Percentiles rank a stretch among this genome's conserved stretches.
Evolutionary conservation across 2,329 filamentous ascomycete species (phyloP).

Genomic region (Metarhizium brunneum): DNA sequence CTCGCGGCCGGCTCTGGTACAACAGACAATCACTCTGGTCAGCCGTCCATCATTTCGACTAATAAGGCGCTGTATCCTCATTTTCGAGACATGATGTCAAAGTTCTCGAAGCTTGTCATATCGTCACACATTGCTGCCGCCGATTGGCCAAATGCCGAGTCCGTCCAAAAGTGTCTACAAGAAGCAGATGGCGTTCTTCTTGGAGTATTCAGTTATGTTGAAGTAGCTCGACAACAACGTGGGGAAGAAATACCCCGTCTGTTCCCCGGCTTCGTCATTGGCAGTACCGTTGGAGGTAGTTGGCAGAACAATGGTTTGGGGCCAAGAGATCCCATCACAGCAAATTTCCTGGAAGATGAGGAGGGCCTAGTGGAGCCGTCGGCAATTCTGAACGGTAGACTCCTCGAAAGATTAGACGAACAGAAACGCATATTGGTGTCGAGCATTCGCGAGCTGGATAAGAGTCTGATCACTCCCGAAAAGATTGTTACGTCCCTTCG

Average conservation of each 20-base stretch:
- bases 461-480: slow-evolving; percentile 66
- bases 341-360: slow-evolving; percentile 79
- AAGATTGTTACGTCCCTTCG: slow-evolving; percentile 72
- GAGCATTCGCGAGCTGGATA: slow-evolving; percentile 78
- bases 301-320: slow-evolving; percentile 70
- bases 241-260: slow-evolving; percentile 90
- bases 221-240: slow-evolving; percentile 85
- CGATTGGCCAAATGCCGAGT: slow-evolving; percentile 91
- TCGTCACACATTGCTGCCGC: slow-evolving; percentile 96
- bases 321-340: slow-evolving; percentile 61
- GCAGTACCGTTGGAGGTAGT: slow-evolving; percentile 73
- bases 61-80: slow-evolving; percentile 97
- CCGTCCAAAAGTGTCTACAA: slow-evolving; percentile 87
- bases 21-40: slow-evolving; percentile 96
- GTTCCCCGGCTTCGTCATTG: slow-evolving; percentile 85
- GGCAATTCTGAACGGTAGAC: slow-evolving; percentile 61
- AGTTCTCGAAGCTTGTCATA: slow-evolving; percentile 97
- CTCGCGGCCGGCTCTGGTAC: slow-evolving; percentile 95
- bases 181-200: slow-evolving; percentile 95
- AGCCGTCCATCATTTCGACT: slow-evolving; percentile 97
- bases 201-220: slow-evolving; percentile 92
- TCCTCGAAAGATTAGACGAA: slow-evolving; percentile 79
- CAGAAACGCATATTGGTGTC: slow-evolving; percentile 77
- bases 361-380: slow-evolving; percentile 65
- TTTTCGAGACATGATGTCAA: slow-evolving; percentile 99